phyloP scores from a whole-genome alignment of 805 yeast genomes.

The Cyberlindnera euphorbiiphila region DNA sequence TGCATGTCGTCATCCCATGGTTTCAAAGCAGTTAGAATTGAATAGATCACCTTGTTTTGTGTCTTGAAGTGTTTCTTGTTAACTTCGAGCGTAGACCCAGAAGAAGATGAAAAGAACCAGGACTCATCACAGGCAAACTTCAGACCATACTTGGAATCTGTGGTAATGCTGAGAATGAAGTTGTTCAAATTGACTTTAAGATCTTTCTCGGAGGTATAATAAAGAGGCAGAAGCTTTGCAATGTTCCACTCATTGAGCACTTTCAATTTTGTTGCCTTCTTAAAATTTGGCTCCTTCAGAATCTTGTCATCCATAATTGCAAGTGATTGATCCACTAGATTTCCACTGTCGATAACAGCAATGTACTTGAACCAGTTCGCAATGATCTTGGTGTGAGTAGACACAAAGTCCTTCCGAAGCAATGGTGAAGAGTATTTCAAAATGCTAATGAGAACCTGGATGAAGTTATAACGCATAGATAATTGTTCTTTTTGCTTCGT shows the following conservation, averaged over 20 bases:
- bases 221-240: constrained; percentile 52
- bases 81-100: constrained; percentile 34
- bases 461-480: constrained; percentile 55
- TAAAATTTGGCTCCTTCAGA: constrained; percentile 55
- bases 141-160: constrained; percentile 47
- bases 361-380: constrained; percentile 66
- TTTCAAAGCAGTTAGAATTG: constrained; percentile 59
- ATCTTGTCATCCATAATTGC: constrained; percentile 47
- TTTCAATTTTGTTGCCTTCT: constrained; percentile 66
- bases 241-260: constrained; percentile 76
- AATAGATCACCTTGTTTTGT: constrained; percentile 64
- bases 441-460: constrained; percentile 58
- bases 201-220: constrained; percentile 34
- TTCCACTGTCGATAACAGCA: constrained; percentile 47
- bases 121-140: constrained; percentile 43
- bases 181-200: constrained; percentile 38
- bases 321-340: constrained; percentile 38
- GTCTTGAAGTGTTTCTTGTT: constrained; percentile 53
- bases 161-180: constrained; percentile 46
- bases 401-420: constrained; percentile 60
- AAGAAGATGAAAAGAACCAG: constrained; percentile 40
- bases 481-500: constrained; percentile 33
- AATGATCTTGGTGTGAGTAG: constrained; percentile 53
- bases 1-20: constrained; percentile 79
- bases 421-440: constrained; percentile 46